A percentile compares a stretch with the other conserved stretches of the same genome.
phyloP scores from a whole-genome alignment of 2,329 filamentous ascomycete species.

The Blastomyces parvus region DNA sequence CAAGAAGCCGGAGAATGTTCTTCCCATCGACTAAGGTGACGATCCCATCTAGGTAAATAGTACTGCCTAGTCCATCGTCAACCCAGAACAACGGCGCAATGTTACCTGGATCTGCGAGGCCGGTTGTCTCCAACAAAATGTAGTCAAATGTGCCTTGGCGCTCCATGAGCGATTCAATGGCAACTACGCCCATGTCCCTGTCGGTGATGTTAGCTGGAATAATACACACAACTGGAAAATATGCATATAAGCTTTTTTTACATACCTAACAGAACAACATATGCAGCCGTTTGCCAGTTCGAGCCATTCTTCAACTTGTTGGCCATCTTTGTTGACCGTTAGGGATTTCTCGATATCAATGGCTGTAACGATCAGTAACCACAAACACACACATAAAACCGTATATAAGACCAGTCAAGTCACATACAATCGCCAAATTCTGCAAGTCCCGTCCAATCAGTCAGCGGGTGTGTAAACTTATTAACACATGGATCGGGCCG shows the following conservation, averaged over 20 bases:
- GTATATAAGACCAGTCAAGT: constrained; percentile 6
- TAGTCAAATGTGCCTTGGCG: constrained; percentile 93
- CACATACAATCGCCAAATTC: constrained; percentile 71
- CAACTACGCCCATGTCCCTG: constrained; percentile 83
- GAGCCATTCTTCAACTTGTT: constrained; percentile 86
- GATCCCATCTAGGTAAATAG: constrained; percentile 93
- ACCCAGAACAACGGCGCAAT: constrained; percentile 96
- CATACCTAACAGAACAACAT: constrained; percentile 88
- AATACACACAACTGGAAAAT: neutral
- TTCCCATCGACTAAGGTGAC: constrained; percentile 93
- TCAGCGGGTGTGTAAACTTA: constrained; percentile 10
- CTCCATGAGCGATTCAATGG: constrained; percentile 92
- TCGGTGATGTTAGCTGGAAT: constrained; percentile 10
- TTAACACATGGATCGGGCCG: neutral
- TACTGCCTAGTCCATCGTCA: constrained; percentile 87
- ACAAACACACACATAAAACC: neutral
- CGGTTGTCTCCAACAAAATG: constrained; percentile 92
- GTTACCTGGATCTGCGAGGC: constrained; percentile 89
- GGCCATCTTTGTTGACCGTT: constrained; percentile 74
- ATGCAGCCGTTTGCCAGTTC: constrained; percentile 95
- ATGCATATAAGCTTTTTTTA: neutral
- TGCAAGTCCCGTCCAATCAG: constrained; percentile 26
- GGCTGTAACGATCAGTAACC: constrained; percentile 41
- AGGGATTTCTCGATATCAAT: constrained; percentile 93
- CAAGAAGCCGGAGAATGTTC: constrained; percentile 73